These are phyloP conservation scores for Cladosporium sp. DNA, from an alignment of 2,329 filamentous ascomycete species.

Conservation along the genomic window DNA sequence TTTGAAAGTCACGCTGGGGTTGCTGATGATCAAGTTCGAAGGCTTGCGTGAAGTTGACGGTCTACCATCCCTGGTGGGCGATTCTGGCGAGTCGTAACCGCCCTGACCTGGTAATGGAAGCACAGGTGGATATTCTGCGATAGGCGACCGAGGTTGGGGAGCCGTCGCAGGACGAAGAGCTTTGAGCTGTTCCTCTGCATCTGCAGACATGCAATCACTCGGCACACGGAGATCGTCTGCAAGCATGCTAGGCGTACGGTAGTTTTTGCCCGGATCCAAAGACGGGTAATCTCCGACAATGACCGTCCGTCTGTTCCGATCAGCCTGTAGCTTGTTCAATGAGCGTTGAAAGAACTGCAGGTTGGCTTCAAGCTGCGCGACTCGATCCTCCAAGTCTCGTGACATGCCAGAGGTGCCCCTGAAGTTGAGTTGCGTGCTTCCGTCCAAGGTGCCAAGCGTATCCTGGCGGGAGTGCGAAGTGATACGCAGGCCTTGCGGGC, in stretches of 20 bases:
- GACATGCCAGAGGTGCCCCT: slow-evolving; percentile 21
- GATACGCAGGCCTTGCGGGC: slow-evolving; percentile 1
- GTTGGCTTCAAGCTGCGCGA: slow-evolving; percentile 37
- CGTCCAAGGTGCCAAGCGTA: slow-evolving; percentile 15
- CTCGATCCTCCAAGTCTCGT: slow-evolving; percentile 37
- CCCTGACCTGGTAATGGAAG: slow-evolving; percentile 8
- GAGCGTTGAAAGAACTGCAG: slow-evolving; percentile 37
- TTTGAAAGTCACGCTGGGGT: slow-evolving; percentile 31
- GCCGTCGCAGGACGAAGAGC: slow-evolving; percentile 28
- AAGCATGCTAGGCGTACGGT: slow-evolving; percentile 37
- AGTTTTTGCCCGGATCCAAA: slow-evolving; percentile 9
- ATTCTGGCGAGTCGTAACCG: background rate
- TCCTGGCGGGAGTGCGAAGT: slow-evolving; percentile 11
- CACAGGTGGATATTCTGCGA: slow-evolving; percentile 12
- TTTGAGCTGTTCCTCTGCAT: slow-evolving; percentile 28
- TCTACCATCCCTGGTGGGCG: background rate
- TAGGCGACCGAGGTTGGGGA: slow-evolving; percentile 12
- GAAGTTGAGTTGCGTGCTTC: slow-evolving; percentile 9
- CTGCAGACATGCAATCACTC: slow-evolving; percentile 23
- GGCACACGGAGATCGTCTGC: slow-evolving; percentile 31
- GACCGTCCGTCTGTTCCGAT: slow-evolving; percentile 35
- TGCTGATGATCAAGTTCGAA: slow-evolving; percentile 12
- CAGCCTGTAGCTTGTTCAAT: slow-evolving; percentile 34
- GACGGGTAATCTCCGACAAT: slow-evolving; percentile 27
- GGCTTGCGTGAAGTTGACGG: background rate